Evolutionary conservation across 106 monocot genomes (phyloP).

Genomic region (Amphibolis antarctica): DNA sequence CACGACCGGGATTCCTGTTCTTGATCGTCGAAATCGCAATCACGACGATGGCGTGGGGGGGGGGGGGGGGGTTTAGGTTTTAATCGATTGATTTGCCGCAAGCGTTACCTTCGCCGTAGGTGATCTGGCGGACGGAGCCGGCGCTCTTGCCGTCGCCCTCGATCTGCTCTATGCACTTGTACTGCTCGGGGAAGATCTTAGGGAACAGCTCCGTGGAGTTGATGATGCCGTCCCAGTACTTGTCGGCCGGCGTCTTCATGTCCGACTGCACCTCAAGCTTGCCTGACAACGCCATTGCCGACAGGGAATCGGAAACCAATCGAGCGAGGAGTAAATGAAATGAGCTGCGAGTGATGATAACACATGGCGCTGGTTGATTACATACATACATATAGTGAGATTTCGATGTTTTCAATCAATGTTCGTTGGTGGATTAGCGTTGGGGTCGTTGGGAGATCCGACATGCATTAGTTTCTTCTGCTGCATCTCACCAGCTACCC

Average conservation of each 20-base stretch:
- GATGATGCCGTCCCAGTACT: slow-evolving; percentile 43
- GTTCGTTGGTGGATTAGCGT: not conserved
- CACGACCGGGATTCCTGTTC: slow-evolving; percentile 27
- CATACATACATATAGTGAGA: not conserved
- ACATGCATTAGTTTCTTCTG: not conserved
- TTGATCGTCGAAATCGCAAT: not conserved
- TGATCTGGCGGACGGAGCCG: slow-evolving; percentile 39
- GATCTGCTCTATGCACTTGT: slow-evolving; percentile 56
- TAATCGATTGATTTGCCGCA: too few species aligned
- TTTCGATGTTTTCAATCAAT: not conserved
- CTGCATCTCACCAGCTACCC: not conserved
- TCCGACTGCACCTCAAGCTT: slow-evolving; percentile 37
- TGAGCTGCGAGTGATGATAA: not conserved
- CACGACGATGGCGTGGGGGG: not conserved
- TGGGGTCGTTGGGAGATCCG: not conserved
- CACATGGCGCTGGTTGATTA: not conserved
- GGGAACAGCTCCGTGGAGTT: slow-evolving; percentile 49
- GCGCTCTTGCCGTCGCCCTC: slow-evolving; percentile 59
- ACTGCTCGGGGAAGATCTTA: slow-evolving; percentile 57
- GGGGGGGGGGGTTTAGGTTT: not conserved
- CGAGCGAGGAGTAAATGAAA: not conserved
- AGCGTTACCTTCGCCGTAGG: slow-evolving; percentile 38
- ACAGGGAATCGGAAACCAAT: too few species aligned
- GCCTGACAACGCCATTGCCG: slow-evolving; percentile 22
- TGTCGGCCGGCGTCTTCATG: slow-evolving; percentile 43